Evolutionary conservation across 1,284 basidiomycete genomes (phyloP).

Genomic region (Cerioporus squamosus): DNA sequence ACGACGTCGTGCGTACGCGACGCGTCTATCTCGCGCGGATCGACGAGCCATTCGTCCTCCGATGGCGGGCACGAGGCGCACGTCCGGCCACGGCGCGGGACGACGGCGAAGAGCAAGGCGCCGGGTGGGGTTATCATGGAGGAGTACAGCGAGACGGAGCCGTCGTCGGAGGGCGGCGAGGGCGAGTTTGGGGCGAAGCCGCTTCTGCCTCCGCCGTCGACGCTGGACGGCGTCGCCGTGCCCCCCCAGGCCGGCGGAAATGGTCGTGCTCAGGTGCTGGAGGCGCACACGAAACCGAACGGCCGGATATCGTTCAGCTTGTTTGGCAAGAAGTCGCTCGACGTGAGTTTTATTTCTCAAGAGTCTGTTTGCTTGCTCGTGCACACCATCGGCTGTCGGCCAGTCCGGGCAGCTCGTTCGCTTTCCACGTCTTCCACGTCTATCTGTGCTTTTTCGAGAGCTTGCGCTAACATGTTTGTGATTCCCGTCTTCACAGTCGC

Average conservation of each 20-base stretch:
- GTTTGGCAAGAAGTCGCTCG: constrained; percentile 23
- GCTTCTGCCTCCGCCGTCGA: neutral
- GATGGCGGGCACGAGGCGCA: constrained; percentile 14
- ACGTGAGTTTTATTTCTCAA: constrained; percentile 8
- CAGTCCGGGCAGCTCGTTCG: neutral
- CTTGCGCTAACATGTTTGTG: neutral
- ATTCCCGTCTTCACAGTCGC: neutral
- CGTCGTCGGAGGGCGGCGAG: constrained; percentile 14
- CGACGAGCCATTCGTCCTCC: constrained; percentile 20
- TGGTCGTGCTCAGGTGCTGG: constrained; percentile 5
- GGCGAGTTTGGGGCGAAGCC: constrained; percentile 7
- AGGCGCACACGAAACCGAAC: constrained; percentile 11
- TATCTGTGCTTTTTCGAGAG: neutral
- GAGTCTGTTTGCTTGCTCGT: no score
- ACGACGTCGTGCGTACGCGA: constrained; percentile 24
- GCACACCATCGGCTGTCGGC: no score
- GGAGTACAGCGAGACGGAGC: constrained; percentile 23
- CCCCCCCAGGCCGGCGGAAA: neutral
- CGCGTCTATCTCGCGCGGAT: constrained; percentile 21
- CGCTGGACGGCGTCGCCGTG: neutral
- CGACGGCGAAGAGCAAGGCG: neutral
- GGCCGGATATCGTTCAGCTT: constrained; percentile 25
- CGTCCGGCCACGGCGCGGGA: neutral
- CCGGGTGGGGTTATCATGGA: constrained; percentile 4
- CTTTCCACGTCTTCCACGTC: neutral